Evolutionary conservation across 495 filamentous ascomycete species (phyloP), one percentile per base, ranked within the genome.

Genomic region (Lineolata rhizophorae): DNA sequence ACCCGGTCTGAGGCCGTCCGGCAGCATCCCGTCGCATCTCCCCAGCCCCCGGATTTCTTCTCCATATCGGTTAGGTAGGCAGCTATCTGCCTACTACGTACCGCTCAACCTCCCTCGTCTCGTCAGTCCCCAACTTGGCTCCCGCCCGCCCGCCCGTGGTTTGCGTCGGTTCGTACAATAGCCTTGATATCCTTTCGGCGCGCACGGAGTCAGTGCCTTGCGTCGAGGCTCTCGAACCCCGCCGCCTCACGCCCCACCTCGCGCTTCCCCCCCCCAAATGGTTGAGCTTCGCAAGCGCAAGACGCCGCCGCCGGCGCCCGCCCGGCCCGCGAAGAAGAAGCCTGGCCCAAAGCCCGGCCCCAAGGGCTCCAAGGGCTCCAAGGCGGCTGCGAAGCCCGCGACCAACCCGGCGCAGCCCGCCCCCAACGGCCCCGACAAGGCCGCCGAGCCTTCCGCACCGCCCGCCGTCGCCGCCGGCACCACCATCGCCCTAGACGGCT

Each of bases 401-500:
- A 34, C 18, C 21, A 29, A 28, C 19, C 30, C 35, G 0, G 17
- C 31, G 3, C 15, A 19, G 15, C 14, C 25, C 13, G 30, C 21
- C 9, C 28, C 30, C 20, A 34, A 35, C 12, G 34, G 14, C 13
- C 35, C 18, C 16, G 14, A 36, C 18, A 42, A 42, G 30, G 37
- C 30, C 15, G 45, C 51, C 29, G 59, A 62, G 35, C 54, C 63
- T 32, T 49, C 60, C 32, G 57, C 62, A 12, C 52, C 62, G 18
- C 58, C 62, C 15, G 27, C 38, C 20, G 35, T 27, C 16, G 36
- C 35, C 22, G 36, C 44, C 14, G 44, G 39, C 9, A 37, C 36
- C 22, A 62, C 52, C 18, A 57, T 92, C 45, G 46, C 56, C 20
- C 62, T 87, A 29, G 67, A 76, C 17, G 60, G 54, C 20, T 85